Conservation (phyloP, 352 stramenopile genomes). For the Phytophthora pistaciae region DNA sequence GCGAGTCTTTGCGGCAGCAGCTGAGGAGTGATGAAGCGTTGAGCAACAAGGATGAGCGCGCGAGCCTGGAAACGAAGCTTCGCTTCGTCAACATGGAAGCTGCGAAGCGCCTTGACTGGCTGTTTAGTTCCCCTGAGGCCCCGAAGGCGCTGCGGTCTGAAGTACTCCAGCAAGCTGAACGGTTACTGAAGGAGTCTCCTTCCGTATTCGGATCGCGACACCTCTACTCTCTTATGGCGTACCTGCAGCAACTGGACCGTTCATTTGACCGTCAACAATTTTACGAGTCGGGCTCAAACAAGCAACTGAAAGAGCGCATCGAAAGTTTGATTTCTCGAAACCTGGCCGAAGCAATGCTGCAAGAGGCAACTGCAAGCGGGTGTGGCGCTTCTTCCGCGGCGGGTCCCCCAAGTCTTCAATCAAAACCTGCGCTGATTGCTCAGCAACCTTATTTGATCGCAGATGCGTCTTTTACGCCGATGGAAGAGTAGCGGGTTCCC, state of each 20-base stretch:
- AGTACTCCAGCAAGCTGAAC: conserved; percentile 60
- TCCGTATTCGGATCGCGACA: conserved; percentile 63
- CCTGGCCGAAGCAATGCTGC: conserved; percentile 67
- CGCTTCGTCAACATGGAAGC: conserved; percentile 74
- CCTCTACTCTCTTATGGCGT: conserved; percentile 71
- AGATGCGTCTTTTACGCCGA: conserved; percentile 41
- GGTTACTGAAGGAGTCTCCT: conserved; percentile 54
- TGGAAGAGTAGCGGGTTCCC: conserved; percentile 47
- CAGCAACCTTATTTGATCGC: conserved; percentile 38
- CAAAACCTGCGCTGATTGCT: conserved; percentile 13
- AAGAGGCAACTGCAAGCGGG: conserved; percentile 38
- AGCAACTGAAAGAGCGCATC: conserved; percentile 60
- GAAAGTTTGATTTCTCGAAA: conserved; percentile 65
- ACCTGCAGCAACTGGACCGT: conserved; percentile 69
- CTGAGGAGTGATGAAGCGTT: conserved; percentile 25
- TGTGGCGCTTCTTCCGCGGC: conserved; percentile 6
- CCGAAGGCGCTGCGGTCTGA: conserved; percentile 53
- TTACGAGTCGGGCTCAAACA: conserved; percentile 46
- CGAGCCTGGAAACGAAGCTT: conserved; percentile 48
- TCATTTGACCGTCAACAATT: conserved; percentile 71
- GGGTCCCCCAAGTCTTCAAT: conserved; percentile 10
- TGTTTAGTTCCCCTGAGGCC: conserved; percentile 55
- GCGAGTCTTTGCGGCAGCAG: conserved; percentile 51
- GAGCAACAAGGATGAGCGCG: conserved; percentile 30
- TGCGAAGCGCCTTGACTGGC: conserved; percentile 60